These are phyloP conservation scores for Aspergillus coremiiformis DNA, from an alignment of 495 filamentous ascomycete species.

Conservation along the genomic window DNA sequence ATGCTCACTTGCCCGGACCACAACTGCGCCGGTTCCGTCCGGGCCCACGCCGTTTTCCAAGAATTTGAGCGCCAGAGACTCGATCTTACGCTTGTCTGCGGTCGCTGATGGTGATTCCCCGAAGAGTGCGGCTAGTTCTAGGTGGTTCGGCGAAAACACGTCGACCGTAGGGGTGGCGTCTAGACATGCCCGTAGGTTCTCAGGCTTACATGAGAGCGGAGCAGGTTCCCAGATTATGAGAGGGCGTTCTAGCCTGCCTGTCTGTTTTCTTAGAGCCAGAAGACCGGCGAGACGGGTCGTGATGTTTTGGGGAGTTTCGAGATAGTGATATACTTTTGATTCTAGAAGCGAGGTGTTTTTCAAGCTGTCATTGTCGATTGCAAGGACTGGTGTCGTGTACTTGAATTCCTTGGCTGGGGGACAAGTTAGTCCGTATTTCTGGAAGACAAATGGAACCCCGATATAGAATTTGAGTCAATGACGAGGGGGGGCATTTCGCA, in stretches of 20 bases:
- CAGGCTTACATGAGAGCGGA: slow-evolving; percentile 20
- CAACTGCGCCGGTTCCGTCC: slow-evolving; percentile 10
- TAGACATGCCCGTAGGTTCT: slow-evolving; percentile 18
- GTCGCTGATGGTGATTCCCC: background rate
- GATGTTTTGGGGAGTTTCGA: slow-evolving; percentile 55
- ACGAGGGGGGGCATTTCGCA: slow-evolving; percentile 12
- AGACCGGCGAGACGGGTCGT: slow-evolving; percentile 5
- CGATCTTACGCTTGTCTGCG: slow-evolving; percentile 14
- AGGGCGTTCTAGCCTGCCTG: slow-evolving; percentile 13
- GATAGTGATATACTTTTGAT: slow-evolving; percentile 60
- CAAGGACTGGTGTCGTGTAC: slow-evolving; percentile 56
- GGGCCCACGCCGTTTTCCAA: slow-evolving; percentile 15
- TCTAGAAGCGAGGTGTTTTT: slow-evolving; percentile 3
- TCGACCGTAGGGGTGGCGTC: slow-evolving; percentile 19
- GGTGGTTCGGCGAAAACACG: slow-evolving; percentile 33
- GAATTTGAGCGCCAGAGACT: slow-evolving; percentile 16
- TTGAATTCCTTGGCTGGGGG: slow-evolving; percentile 55
- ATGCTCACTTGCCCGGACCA: slow-evolving; percentile 28
- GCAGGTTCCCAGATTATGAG: slow-evolving; percentile 35
- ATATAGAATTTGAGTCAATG: slow-evolving; percentile 2
- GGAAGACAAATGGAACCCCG: too few species aligned
- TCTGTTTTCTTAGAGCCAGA: slow-evolving; percentile 6
- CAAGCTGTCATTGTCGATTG: slow-evolving; percentile 7
- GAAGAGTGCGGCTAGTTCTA: slow-evolving; percentile 24
- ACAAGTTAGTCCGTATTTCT: slow-evolving; percentile 17